Evolutionary conservation across 805 yeast genomes (phyloP).

Genomic region (Crinitomyces ghanaensis): DNA sequence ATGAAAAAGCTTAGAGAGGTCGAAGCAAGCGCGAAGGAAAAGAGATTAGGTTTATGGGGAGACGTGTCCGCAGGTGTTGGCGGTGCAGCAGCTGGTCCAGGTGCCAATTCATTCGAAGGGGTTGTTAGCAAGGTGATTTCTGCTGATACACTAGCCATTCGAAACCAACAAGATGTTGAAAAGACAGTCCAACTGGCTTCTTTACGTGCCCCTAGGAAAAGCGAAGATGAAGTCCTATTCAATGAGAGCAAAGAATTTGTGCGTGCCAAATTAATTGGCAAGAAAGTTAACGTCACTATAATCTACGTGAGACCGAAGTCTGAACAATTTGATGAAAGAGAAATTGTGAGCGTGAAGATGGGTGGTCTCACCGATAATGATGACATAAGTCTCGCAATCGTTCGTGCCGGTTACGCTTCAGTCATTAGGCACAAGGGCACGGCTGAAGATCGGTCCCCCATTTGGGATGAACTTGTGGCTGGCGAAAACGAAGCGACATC

Average conservation of each 20-base stretch:
- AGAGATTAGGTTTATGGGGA: constrained; percentile 52
- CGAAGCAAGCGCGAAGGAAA: constrained; percentile 48
- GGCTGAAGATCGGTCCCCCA: constrained; percentile 50
- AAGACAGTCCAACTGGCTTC: constrained; percentile 66
- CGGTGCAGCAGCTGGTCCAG: constrained; percentile 20
- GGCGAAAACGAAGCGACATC: constrained; percentile 50
- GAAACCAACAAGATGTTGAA: constrained; percentile 37
- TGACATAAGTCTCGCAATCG: constrained; percentile 51
- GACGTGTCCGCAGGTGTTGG: constrained; percentile 30
- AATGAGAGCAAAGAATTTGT: constrained; percentile 64
- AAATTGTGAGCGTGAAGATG: constrained; percentile 46
- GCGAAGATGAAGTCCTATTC: constrained; percentile 49
- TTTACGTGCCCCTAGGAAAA: constrained; percentile 58
- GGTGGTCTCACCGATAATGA: no score
- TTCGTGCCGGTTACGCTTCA: constrained; percentile 59
- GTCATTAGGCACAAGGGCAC: constrained; percentile 70
- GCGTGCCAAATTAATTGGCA: constrained; percentile 59
- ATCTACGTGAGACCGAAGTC: constrained; percentile 55
- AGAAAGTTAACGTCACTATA: constrained; percentile 46
- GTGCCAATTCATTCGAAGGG: constrained; percentile 37
- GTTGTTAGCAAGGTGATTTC: constrained; percentile 50
- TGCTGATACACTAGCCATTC: constrained; percentile 54
- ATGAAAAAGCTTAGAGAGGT: constrained; percentile 54
- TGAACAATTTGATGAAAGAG: constrained; percentile 52
- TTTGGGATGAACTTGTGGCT: constrained; percentile 70